phyloP scores from a whole-genome alignment of 1,284 basidiomycete species.

The Tilletia setariae region DNA sequence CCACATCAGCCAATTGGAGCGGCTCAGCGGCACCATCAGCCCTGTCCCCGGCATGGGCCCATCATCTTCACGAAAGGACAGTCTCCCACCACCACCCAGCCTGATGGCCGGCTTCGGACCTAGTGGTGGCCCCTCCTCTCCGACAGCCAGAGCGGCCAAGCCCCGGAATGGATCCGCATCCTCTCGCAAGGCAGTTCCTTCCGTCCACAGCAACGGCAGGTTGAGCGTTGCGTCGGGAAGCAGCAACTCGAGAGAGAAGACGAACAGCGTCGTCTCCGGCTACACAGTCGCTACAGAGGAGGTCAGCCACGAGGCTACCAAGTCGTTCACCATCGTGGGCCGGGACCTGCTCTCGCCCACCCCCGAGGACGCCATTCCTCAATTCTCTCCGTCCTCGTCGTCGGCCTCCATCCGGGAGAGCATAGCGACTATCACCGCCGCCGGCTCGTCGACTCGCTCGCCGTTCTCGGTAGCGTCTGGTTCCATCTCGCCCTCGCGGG shows the following conservation, averaged over 20 bases:
- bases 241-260: no score
- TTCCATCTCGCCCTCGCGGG: neutral
- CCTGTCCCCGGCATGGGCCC: neutral
- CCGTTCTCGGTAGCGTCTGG: no score
- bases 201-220: no score
- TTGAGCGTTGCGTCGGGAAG: no score
- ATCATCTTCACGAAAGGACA: neutral
- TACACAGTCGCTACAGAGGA: constrained; percentile 1
- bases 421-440: neutral
- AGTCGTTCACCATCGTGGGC: neutral
- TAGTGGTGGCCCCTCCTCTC: no score
- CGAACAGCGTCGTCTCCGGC: neutral
- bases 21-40: neutral
- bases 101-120: neutral
- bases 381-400: neutral
- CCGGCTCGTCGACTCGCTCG: neutral
- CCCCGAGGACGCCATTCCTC: neutral
- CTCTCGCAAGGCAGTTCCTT: no score
- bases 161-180: no score
- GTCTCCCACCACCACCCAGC: neutral
- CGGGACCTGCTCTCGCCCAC: neutral
- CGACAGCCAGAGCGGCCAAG: no score
- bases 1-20: constrained; percentile 8
- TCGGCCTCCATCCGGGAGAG: neutral
- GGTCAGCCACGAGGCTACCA: neutral